Conservation (phyloP, 2,329 filamentous ascomycete genomes). For the Cladophialophora carrionii region DNA sequence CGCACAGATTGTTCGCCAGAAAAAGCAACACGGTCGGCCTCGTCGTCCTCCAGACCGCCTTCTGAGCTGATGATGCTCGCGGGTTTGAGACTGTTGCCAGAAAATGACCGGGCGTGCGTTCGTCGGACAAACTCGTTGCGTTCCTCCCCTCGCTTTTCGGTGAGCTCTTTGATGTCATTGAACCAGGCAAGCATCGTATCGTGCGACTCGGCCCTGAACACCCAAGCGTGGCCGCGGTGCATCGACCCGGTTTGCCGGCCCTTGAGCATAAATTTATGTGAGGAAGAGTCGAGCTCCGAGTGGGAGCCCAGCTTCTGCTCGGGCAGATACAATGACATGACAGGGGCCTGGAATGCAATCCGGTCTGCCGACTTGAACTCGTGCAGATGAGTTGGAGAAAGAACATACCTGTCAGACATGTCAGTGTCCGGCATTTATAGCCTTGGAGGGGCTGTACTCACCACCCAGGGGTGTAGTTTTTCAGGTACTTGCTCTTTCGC, state of each 20-base stretch:
- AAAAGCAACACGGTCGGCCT: slow-evolving; percentile 67
- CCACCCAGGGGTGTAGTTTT: slow-evolving; percentile 96
- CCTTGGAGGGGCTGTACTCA: slow-evolving; percentile 54
- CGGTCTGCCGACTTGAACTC: slow-evolving; percentile 99
- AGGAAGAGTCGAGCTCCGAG: slow-evolving; percentile 77
- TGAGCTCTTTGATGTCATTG: slow-evolving; percentile 86
- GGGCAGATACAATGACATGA: slow-evolving; percentile 94
- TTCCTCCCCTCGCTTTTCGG: slow-evolving; percentile 85
- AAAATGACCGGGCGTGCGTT: slow-evolving; percentile 73
- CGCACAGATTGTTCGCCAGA: slow-evolving; percentile 56
- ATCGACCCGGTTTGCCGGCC: slow-evolving; percentile 90
- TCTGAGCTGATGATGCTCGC: slow-evolving; percentile 70
- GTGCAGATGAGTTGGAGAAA: slow-evolving; percentile 94
- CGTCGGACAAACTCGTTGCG: slow-evolving; percentile 83
- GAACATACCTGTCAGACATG: slow-evolving; percentile 71
- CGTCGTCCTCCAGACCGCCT: slow-evolving; percentile 74
- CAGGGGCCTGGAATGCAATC: slow-evolving; percentile 74
- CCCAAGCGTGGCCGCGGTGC: slow-evolving; percentile 77
- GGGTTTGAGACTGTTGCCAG: slow-evolving; percentile 62
- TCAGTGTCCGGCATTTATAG: slow-evolving; percentile 1
- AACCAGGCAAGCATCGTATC: slow-evolving; percentile 99
- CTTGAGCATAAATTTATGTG: slow-evolving; percentile 97
- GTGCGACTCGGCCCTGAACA: slow-evolving; percentile 69
- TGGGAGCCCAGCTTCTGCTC: slow-evolving; percentile 96
- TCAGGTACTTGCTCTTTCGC: slow-evolving; percentile 97